Conservation (phyloP, 495 filamentous ascomycete species). For the Penicillium robsamsonii region DNA sequence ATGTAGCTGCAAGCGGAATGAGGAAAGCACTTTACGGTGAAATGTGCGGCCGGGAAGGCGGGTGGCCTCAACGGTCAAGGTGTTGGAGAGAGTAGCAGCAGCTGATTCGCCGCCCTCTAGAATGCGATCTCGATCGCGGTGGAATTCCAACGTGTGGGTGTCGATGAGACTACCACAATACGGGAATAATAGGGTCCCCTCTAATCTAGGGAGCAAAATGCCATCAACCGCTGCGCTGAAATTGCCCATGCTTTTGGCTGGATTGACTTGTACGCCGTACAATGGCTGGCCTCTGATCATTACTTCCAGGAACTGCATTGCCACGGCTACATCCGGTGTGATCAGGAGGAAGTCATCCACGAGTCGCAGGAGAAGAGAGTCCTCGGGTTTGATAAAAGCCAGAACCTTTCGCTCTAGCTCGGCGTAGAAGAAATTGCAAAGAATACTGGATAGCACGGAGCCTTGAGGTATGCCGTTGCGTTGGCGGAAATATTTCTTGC, state of each 20-base stretch:
- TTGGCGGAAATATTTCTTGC: conserved; percentile 86
- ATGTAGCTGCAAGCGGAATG: conserved; percentile 84
- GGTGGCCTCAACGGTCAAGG: conserved; percentile 73
- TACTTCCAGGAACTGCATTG: conserved; percentile 64
- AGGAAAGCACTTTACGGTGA: conserved; percentile 70
- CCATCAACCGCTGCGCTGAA: conserved; percentile 66
- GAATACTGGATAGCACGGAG: conserved; percentile 75
- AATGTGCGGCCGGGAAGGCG: conserved; percentile 69
- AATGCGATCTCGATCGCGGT: conserved; percentile 54
- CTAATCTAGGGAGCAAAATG: conserved; percentile 49
- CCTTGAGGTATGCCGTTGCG: conserved; percentile 90
- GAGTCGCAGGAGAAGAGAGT: conserved; percentile 71
- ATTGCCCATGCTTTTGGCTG: conserved; percentile 79
- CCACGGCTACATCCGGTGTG: conserved; percentile 63
- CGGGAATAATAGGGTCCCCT: conserved; percentile 60
- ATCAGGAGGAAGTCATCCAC: conserved; percentile 93
- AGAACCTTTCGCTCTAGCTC: conserved; percentile 71
- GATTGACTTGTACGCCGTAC: conserved; percentile 78
- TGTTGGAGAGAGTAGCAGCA: conserved; percentile 46
- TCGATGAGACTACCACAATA: conserved; percentile 85
- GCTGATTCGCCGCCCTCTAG: conserved; percentile 45
- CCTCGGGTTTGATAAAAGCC: conserved; percentile 56
- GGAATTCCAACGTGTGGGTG: conserved; percentile 70
- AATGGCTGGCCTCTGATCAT: conserved; percentile 77
- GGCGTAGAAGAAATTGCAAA: conserved; percentile 95